Base-by-base conservation (phyloP, 2,329 filamentous ascomycete genomes). In the Pseudogymnoascus sp. region DNA sequence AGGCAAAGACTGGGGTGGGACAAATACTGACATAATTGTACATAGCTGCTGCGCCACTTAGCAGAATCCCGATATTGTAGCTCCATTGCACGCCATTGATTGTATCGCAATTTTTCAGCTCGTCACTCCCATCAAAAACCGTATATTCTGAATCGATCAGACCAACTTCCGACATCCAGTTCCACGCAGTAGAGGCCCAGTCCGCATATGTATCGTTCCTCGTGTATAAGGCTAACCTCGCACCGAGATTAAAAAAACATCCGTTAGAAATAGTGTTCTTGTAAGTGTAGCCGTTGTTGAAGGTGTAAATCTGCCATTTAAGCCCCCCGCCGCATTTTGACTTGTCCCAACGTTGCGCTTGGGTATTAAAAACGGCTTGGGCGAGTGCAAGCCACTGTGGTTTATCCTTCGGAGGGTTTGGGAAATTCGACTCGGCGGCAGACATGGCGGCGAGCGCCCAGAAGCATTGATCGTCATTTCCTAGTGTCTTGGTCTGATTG, bases 251-350 rank as follows among this genome's bases (percentile, higher is more conserved):
- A 71, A 86, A 86, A 74, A 86, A 86, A 65, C 82, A 83, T 1
- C 82, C 84, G 67, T 86, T 83, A 0, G 83, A 85, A 64, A 86
- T 85, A 2, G 83, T 80, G 65, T 86, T 86, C 70, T 86, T 95
- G 80, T 93, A 92, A 69, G 88, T 82, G 75, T 87, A 96, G 13
- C 91, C 92, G 42, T 82, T 85, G 72, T 96, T 95, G 79, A 90
- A 92, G 0, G 83, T 80, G 72, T 89, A 93, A 59, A 96, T 91
- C 76, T 96, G 91, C 90, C 90, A 93, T 66, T 89, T 83, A 61
- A 95, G 74, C 5, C 91, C 91, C 42, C 91, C 91, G n/a, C 79
- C 80, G 69, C 91, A 96, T 61, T 83, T 77, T 0, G 79, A 74
- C 0, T 74, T 78, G 66, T 93, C 89, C 91, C 90, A 95, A 38